Percentiles rank a stretch among this genome's conserved stretches.
Evolutionary conservation across 345 rosid genomes (phyloP).

Genomic region (Eucalyptus regnans): DNA sequence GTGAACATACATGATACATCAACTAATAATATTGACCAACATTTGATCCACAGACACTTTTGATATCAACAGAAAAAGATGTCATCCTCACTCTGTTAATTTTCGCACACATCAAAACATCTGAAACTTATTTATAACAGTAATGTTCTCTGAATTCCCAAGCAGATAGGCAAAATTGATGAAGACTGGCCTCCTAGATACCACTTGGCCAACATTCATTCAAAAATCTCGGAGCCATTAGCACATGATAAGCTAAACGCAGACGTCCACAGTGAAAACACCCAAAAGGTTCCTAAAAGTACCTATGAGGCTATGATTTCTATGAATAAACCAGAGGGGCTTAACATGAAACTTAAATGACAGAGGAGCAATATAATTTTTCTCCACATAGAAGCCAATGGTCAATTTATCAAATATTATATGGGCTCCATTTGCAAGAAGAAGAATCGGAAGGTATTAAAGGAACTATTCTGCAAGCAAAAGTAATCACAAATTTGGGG

Average conservation of each 20-base stretch:
- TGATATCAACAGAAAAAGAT: not conserved
- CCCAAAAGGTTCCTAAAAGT: not conserved
- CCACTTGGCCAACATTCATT: not conserved
- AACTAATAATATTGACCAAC: not conserved
- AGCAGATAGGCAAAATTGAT: not conserved
- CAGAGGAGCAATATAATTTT: not conserved
- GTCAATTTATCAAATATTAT: not conserved
- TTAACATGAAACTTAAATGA: not conserved
- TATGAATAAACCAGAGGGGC: not conserved
- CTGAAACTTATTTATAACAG: not conserved
- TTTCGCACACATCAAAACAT: not conserved
- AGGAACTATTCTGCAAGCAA: not conserved
- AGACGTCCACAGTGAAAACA: not conserved
- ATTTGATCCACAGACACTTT: not conserved
- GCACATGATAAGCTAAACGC: not conserved
- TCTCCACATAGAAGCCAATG: not conserved
- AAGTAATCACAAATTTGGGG: not conserved
- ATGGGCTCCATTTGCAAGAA: not conserved
- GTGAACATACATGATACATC: not conserved
- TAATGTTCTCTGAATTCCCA: not conserved
- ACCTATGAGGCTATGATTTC: not conserved
- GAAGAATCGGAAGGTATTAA: not conserved
- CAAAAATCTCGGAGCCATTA: not conserved
- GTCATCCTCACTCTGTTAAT: not conserved
- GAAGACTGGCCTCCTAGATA: not conserved